Percentiles rank a stretch among this genome's conserved stretches.
Evolutionary conservation across 2,329 filamentous ascomycete genomes (phyloP).

Genomic region (Metarhizium humberi): DNA sequence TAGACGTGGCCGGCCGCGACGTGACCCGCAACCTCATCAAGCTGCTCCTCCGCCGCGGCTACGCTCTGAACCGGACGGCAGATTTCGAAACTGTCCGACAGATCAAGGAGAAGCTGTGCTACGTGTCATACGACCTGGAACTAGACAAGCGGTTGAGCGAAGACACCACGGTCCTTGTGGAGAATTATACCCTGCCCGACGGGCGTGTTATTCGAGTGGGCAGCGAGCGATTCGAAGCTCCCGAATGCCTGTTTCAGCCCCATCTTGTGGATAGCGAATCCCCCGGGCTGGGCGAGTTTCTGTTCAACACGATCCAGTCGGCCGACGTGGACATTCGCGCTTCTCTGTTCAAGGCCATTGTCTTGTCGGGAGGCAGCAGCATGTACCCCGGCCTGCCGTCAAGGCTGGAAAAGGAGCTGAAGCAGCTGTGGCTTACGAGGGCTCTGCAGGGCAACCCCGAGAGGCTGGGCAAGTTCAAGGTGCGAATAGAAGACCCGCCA

Average conservation of each 20-base stretch:
- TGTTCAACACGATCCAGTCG: conserved; percentile 97
- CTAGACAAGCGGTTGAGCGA: conserved; percentile 93
- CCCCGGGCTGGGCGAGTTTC: conserved; percentile 89
- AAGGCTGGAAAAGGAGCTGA: conserved; percentile 93
- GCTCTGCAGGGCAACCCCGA: conserved; percentile 88
- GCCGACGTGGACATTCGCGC: conserved; percentile 92
- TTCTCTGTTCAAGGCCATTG: conserved; percentile 93
- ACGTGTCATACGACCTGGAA: conserved; percentile 96
- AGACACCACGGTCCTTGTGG: conserved; percentile 93
- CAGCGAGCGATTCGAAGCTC: conserved; percentile 94
- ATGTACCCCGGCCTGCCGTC: conserved; percentile 98
- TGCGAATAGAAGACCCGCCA: conserved; percentile 95
- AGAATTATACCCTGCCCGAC: conserved; percentile 95
- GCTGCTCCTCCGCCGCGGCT: conserved; percentile 84
- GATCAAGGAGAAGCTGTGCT: conserved; percentile 99
- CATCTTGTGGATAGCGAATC: conserved; percentile 97
- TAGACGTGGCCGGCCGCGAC: conserved; percentile 93
- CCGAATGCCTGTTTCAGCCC: conserved; percentile 96
- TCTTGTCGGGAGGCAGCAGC: conserved; percentile 91
- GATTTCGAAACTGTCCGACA: conserved; percentile 98
- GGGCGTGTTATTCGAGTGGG: conserved; percentile 93
- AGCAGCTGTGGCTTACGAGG: conserved; percentile 94
- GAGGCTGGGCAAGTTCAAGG: conserved; percentile 96
- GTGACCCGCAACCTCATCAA: conserved; percentile 98
- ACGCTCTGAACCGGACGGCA: conserved; percentile 93